Conservation (phyloP, 2,329 filamentous ascomycete genomes). For the Fusarium globosum region DNA sequence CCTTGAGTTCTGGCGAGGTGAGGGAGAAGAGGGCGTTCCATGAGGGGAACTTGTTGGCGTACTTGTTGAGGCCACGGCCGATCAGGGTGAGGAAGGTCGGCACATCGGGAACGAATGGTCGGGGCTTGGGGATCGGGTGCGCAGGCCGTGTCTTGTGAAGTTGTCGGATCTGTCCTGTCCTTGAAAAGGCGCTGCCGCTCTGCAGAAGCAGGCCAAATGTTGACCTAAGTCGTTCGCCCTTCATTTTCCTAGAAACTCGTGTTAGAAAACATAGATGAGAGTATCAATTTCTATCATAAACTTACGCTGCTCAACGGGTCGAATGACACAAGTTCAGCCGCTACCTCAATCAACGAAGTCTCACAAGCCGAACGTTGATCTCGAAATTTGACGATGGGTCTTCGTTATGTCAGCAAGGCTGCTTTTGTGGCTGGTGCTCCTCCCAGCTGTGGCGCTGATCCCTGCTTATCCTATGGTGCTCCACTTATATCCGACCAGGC, state of each 20-base stretch:
- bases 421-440: not conserved
- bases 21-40: slow-evolving; percentile 93
- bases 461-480: slow-evolving; percentile 19
- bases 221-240: slow-evolving; percentile 47
- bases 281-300: not conserved
- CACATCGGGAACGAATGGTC: slow-evolving; percentile 87
- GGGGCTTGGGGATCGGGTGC: slow-evolving; percentile 72
- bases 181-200: slow-evolving; percentile 47
- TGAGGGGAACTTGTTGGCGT: slow-evolving; percentile 86
- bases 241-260: slow-evolving; percentile 45
- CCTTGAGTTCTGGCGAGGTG: slow-evolving; percentile 79
- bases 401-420: slow-evolving; percentile 51
- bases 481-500: slow-evolving; percentile 35
- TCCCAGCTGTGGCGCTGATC: slow-evolving; percentile 25
- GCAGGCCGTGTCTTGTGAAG: slow-evolving; percentile 55
- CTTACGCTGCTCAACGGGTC: slow-evolving; percentile 40
- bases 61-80: slow-evolving; percentile 84
- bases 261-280: slow-evolving; percentile 1
- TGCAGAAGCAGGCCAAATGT: slow-evolving; percentile 48
- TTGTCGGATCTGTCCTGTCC: slow-evolving; percentile 55
- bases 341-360: slow-evolving; percentile 34
- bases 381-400: slow-evolving; percentile 46
- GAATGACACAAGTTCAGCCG: slow-evolving; percentile 35
- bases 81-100: slow-evolving; percentile 90
- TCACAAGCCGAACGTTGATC: slow-evolving; percentile 35